These are phyloP conservation scores for Ophiosphaerella herpotricha DNA, from an alignment of 2,329 filamentous ascomycete genomes.

Conservation along the genomic window DNA sequence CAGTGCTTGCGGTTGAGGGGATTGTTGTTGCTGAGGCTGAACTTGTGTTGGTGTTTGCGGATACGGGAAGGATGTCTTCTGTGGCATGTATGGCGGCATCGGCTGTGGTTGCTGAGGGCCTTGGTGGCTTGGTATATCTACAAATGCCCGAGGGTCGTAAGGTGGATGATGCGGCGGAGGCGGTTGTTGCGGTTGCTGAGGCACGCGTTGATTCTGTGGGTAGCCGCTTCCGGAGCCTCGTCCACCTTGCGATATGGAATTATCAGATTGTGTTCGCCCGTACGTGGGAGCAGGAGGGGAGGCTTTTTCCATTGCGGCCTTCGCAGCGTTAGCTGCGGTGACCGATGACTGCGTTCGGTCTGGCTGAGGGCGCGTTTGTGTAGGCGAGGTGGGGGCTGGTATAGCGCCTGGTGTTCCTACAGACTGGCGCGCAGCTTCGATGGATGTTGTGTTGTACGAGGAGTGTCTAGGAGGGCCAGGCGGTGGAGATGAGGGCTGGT, in stretches of 20 bases:
- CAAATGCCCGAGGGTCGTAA: slow-evolving; percentile 81
- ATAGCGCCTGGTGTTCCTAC: slow-evolving; percentile 44
- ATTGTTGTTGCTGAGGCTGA: slow-evolving; percentile 53
- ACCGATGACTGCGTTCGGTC: slow-evolving; percentile 55
- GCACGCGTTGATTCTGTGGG: slow-evolving; percentile 46
- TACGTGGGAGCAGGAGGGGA: slow-evolving; percentile 48
- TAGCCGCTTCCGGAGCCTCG: slow-evolving; percentile 42
- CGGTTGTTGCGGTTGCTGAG: slow-evolving; percentile 40
- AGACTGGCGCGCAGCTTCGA: slow-evolving; percentile 55
- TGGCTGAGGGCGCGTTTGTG: slow-evolving; percentile 51
- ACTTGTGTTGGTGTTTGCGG: slow-evolving; percentile 53
- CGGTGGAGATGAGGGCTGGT: slow-evolving; percentile 40
- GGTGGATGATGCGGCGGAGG: slow-evolving; percentile 59
- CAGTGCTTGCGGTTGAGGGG: slow-evolving; percentile 49
- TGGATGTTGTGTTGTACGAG: slow-evolving; percentile 49
- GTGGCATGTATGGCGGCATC: slow-evolving; percentile 37
- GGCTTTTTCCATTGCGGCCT: slow-evolving; percentile 52
- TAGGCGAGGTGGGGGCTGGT: slow-evolving; percentile 53
- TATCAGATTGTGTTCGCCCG: slow-evolving; percentile 51
- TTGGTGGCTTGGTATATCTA: slow-evolving; percentile 50
- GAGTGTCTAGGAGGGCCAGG: slow-evolving; percentile 46
- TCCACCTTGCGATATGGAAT: slow-evolving; percentile 38
- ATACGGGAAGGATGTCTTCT: slow-evolving; percentile 38
- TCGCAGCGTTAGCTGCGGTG: slow-evolving; percentile 55
- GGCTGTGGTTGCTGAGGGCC: slow-evolving; percentile 31